Conservation (phyloP, 495 filamentous ascomycete genomes). For the Penicillium samsonianum region DNA sequence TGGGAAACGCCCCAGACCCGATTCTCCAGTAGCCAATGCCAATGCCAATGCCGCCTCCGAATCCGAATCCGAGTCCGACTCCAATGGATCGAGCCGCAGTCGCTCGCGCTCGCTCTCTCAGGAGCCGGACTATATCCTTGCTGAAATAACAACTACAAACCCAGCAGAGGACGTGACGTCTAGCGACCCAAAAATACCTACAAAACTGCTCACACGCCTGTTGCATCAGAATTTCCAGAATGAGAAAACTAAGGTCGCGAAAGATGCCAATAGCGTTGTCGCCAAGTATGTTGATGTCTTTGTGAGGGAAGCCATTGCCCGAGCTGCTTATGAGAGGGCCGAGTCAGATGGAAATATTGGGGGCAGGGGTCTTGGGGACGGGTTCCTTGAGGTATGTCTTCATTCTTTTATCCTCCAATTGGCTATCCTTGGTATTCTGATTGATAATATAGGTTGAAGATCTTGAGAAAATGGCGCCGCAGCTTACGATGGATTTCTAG, state of each 20-base stretch:
- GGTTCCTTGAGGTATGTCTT: conserved; percentile 72
- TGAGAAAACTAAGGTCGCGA: conserved; percentile 68
- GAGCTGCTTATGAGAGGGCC: conserved; percentile 70
- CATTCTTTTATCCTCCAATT: neutral
- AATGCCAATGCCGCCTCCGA: conserved; percentile 18
- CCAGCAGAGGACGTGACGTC: conserved; percentile 34
- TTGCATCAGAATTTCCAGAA: conserved; percentile 78
- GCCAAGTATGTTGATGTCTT: conserved; percentile 91
- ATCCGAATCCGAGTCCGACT: conserved; percentile 27
- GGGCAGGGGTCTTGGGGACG: conserved; percentile 42
- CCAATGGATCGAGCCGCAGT: conserved; percentile 18
- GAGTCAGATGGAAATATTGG: conserved; percentile 39
- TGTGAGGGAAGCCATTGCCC: conserved; percentile 85
- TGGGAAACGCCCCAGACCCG: conserved; percentile 16
- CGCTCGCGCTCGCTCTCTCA: conserved; percentile 30
- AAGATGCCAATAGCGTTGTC: conserved; percentile 75
- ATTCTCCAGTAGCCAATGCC: conserved; percentile 16
- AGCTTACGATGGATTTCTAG: conserved; percentile 85
- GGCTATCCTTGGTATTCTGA: conserved; percentile 13
- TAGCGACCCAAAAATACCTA: conserved; percentile 62
- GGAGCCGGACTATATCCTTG: conserved; percentile 49
- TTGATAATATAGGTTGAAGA: conserved; percentile 53
- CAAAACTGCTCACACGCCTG: conserved; percentile 69
- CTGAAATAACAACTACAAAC: conserved; percentile 42
- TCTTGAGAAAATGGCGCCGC: conserved; percentile 87